Evolutionary conservation across 1,139 yeast genomes (phyloP).

Genomic region (Zygosaccharomyces pseudobailii): DNA sequence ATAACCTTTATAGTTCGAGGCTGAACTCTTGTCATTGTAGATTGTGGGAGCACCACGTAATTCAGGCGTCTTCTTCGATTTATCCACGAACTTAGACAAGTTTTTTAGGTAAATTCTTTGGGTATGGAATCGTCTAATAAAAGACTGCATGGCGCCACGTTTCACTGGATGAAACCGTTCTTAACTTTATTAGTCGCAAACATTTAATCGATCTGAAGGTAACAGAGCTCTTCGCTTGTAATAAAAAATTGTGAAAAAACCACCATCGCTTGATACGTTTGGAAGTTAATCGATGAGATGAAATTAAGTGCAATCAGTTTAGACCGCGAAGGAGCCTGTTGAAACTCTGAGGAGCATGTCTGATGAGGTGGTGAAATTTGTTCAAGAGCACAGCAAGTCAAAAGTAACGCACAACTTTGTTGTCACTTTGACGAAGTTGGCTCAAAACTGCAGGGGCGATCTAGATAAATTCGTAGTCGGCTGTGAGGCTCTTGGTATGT

Average conservation of each 20-base stretch:
- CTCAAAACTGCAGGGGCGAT: constrained; percentile 14
- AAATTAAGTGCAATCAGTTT: background rate
- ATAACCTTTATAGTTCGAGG: constrained; percentile 33
- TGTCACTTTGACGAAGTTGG: constrained; percentile 18
- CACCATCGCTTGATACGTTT: constrained; percentile 37
- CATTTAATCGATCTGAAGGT: too few species aligned
- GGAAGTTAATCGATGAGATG: background rate
- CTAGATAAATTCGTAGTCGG: constrained; percentile 17
- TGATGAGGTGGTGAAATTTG: constrained; percentile 15
- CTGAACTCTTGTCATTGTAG: constrained; percentile 30
- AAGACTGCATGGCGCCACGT: constrained; percentile 4
- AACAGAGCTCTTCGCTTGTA: background rate
- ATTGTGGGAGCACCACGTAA: constrained; percentile 30
- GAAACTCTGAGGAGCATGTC: background rate
- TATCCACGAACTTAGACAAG: constrained; percentile 17
- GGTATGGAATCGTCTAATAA: constrained; percentile 12
- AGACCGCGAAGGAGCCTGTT: background rate
- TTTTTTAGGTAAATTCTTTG: constrained; percentile 10
- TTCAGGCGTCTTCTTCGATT: constrained; percentile 16
- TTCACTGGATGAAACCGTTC: too few species aligned
- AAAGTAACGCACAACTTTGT: constrained; percentile 24
- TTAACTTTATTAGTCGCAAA: background rate
- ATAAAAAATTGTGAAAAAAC: constrained; percentile 39
- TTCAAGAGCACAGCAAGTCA: constrained; percentile 21
- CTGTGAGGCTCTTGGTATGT: constrained; percentile 27